Evolutionary conservation across 2,329 filamentous ascomycete genomes (phyloP).

Genomic region (Fusarium sambucinum): DNA sequence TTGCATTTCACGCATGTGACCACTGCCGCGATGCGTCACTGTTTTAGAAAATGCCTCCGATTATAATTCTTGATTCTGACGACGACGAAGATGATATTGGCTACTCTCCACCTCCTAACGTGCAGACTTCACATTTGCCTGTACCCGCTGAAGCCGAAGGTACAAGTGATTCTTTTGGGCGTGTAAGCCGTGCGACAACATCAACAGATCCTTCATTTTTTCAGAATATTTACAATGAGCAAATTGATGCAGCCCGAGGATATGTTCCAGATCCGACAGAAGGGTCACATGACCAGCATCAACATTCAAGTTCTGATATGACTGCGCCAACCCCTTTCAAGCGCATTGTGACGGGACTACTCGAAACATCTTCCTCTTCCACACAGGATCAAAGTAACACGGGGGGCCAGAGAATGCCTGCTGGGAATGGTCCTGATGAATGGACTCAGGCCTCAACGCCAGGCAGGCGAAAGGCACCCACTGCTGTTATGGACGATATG

Average conservation of each 20-base stretch:
- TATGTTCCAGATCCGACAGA: slow-evolving; percentile 28
- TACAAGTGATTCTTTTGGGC: slow-evolving; percentile 42
- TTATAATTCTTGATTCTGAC: slow-evolving; percentile 55
- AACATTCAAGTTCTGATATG: slow-evolving; percentile 43
- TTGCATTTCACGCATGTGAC: slow-evolving; percentile 5
- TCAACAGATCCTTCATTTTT: slow-evolving; percentile 65
- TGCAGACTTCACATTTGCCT: slow-evolving; percentile 8
- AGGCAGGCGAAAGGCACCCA: slow-evolving; percentile 44
- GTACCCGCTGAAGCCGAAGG: slow-evolving; percentile 8
- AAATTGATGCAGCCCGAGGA: slow-evolving; percentile 52
- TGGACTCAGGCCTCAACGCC: slow-evolving; percentile 53
- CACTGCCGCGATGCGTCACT: slow-evolving; percentile 12
- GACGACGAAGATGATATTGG: slow-evolving; percentile 55
- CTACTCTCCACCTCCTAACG: slow-evolving; percentile 37
- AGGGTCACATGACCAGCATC: slow-evolving; percentile 21
- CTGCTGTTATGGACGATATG: slow-evolving; percentile 49
- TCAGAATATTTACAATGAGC: slow-evolving; percentile 61
- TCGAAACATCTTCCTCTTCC: slow-evolving; percentile 47
- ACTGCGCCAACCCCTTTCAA: slow-evolving; percentile 47
- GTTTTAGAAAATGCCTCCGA: slow-evolving; percentile 40
- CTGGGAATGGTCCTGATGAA: slow-evolving; percentile 37
- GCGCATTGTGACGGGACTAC: slow-evolving; percentile 45
- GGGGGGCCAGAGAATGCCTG: slow-evolving; percentile 24
- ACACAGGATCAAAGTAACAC: slow-evolving; percentile 47
- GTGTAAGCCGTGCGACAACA: slow-evolving; percentile 49